These are phyloP conservation scores for Serendipita sp. DNA, from an alignment of 768 basidiomycete genomes.

Conservation along the genomic window DNA sequence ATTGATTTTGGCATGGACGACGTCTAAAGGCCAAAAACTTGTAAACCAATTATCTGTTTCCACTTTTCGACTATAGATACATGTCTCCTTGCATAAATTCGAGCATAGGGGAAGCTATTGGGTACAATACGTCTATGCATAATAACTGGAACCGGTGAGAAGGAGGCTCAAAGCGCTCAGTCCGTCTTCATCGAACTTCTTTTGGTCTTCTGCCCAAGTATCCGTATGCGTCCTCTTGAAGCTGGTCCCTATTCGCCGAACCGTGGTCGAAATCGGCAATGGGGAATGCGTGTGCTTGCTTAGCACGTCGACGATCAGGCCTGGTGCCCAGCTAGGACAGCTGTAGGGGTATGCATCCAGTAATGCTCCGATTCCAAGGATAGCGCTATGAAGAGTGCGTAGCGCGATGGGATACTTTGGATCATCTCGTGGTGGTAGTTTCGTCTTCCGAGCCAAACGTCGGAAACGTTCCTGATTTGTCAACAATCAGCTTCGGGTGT, in stretches of 20 bases:
- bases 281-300: constrained; percentile 80
- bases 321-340: constrained; percentile 87
- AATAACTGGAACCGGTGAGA: constrained; percentile 72
- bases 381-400: constrained; percentile 73
- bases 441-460: constrained; percentile 49
- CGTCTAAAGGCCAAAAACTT: neutral
- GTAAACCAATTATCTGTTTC: too few species aligned
- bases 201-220: constrained; percentile 80
- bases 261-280: constrained; percentile 72
- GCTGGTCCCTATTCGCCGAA: constrained; percentile 61
- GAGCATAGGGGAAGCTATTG: neutral
- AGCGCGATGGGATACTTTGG: constrained; percentile 51
- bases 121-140: constrained; percentile 21
- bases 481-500: neutral
- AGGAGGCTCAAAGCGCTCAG: constrained; percentile 67
- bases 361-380: constrained; percentile 85
- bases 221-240: constrained; percentile 76
- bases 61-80: too few species aligned
- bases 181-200: constrained; percentile 76
- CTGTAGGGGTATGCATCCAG: constrained; percentile 93
- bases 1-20: constrained; percentile 3
- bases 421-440: constrained; percentile 48
- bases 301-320: constrained; percentile 59
- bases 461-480: constrained; percentile 53
- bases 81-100: neutral